Evolutionary conservation across 768 basidiomycete species (phyloP).

Genomic region (Dentipellis sp.): DNA sequence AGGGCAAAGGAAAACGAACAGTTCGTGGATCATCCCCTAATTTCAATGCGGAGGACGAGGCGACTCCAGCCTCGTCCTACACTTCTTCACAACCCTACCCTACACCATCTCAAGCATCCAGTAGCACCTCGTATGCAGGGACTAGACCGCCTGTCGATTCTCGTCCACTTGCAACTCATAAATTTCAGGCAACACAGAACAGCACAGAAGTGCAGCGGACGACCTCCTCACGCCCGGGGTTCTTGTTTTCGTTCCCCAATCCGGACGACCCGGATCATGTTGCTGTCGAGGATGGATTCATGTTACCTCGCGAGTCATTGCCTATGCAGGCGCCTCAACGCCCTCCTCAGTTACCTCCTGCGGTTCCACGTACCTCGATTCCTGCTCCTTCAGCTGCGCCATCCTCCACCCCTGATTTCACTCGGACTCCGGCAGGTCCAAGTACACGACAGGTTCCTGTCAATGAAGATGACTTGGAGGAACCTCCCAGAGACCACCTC

Average conservation of each 20-base stretch:
- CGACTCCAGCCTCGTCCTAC: too few species aligned
- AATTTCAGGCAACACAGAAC: background rate
- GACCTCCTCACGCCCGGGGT: background rate
- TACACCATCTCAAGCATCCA: background rate
- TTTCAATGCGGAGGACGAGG: background rate
- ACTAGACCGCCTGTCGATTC: background rate
- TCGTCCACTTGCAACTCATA: background rate
- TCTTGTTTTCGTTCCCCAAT: background rate
- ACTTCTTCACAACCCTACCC: background rate
- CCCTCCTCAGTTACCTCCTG: background rate
- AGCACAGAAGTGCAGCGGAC: background rate
- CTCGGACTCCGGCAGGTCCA: background rate
- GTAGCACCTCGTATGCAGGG: background rate
- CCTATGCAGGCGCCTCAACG: background rate
- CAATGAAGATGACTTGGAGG: background rate
- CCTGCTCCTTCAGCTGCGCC: background rate
- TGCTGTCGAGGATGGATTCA: background rate
- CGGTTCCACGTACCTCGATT: background rate
- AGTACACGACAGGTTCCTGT: background rate
- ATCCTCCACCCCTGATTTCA: background rate
- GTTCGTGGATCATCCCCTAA: background rate
- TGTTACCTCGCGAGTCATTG: background rate
- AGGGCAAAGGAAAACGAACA: background rate
- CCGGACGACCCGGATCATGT: background rate
- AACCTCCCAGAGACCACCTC: background rate